phyloP scores from a whole-genome alignment of 495 filamentous ascomycete genomes.

The Margaritispora aquatica region DNA sequence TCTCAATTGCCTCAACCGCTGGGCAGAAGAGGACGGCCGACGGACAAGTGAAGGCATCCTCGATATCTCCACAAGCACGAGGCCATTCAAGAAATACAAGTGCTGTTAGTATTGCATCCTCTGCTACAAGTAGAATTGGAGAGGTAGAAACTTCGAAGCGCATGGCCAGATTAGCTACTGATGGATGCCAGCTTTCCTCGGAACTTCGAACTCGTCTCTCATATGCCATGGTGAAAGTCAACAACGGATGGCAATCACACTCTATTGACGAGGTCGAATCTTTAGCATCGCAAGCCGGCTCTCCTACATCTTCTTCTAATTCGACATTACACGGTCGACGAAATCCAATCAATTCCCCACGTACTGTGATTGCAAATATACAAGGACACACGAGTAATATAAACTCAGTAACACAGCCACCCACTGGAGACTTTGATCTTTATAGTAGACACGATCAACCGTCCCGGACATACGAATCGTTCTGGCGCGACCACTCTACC shows the following conservation, averaged over 20 bases:
- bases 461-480: conserved; percentile 34
- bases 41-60: conserved; percentile 43
- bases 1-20: conserved; percentile 14
- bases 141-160: conserved; percentile 48
- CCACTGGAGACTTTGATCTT: conserved; percentile 29
- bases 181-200: conserved; percentile 33
- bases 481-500: conserved; percentile 36
- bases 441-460: conserved; percentile 28
- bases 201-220: conserved; percentile 74
- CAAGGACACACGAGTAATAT: conserved; percentile 17
- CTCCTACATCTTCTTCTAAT: conserved; percentile 49
- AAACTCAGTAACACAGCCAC: conserved; percentile 18
- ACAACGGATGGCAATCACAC: conserved; percentile 74
- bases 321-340: conserved; percentile 45
- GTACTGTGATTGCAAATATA: conserved; percentile 25
- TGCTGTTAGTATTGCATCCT: conserved; percentile 43
- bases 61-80: conserved; percentile 25
- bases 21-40: conserved; percentile 59
- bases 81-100: conserved; percentile 67
- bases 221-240: conserved; percentile 86
- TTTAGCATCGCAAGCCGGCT: conserved; percentile 53
- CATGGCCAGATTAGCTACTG: conserved; percentile 1
- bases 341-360: conserved; percentile 24
- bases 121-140: conserved; percentile 59
- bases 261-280: conserved; percentile 65